Conservation (phyloP, 306 rosid genomes). For the Malus orientalis region DNA sequence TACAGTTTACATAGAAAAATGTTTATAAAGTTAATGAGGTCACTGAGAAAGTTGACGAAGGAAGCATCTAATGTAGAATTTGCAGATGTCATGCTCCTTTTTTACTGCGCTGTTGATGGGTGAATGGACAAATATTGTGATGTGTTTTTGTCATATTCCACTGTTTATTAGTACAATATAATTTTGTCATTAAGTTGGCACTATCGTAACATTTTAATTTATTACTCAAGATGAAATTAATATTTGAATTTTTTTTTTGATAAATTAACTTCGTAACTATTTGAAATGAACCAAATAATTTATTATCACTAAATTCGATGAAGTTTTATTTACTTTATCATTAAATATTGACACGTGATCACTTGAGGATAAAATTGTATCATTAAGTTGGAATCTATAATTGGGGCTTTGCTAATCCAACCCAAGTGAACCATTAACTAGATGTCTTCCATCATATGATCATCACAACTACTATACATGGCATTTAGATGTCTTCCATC, state of each 20-base stretch:
- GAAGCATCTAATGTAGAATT: constrained; percentile 17
- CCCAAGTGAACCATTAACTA: neutral
- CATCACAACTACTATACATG: no score
- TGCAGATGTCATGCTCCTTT: constrained; percentile 34
- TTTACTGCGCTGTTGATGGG: neutral
- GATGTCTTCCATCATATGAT: neutral
- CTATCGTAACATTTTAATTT: no score
- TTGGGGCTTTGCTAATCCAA: neutral
- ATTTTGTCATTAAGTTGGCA: no score
- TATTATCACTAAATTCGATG: fast-evolving
- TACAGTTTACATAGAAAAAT: neutral
- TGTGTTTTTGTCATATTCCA: neutral
- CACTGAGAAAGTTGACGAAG: constrained; percentile 28
- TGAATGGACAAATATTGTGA: neutral
- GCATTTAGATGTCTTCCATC: neutral
- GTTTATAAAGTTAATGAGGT: constrained; percentile 28
- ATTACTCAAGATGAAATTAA: no score
- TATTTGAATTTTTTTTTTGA: no score
- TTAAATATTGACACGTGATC: no score
- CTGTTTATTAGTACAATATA: neutral
- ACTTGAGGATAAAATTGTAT: no score
- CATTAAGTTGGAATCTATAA: neutral
- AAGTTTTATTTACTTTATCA: no score
- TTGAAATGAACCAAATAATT: no score
- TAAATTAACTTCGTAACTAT: no score